Evolutionary conservation across 768 basidiomycete species (phyloP).

Genomic region (Mycena maculata): DNA sequence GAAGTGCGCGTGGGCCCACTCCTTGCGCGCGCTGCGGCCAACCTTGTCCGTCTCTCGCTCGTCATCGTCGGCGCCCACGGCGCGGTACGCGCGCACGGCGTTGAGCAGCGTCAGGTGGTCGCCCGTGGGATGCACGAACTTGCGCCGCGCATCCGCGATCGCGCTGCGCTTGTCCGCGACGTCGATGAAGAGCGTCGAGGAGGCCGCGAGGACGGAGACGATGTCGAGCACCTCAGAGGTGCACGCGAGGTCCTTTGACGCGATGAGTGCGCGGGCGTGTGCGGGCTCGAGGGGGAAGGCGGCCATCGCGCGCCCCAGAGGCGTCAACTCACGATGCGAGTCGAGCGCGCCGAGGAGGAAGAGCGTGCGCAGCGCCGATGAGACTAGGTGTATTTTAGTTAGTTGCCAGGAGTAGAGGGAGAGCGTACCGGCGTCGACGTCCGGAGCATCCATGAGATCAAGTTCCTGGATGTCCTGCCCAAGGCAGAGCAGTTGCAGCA

Average conservation of each 20-base stretch:
- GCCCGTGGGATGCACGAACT: conserved; percentile 86
- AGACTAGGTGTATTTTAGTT: conserved; percentile 52
- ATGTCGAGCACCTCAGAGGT: conserved; percentile 85
- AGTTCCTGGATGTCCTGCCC: conserved; percentile 84
- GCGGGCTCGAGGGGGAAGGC: conserved; percentile 92
- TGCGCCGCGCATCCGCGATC: conserved; percentile 74
- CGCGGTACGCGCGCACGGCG: conserved; percentile 83
- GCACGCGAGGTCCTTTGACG: conserved; percentile 79
- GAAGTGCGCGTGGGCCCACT: conserved; percentile 89
- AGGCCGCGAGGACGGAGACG: conserved; percentile 83
- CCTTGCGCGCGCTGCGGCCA: conserved; percentile 51
- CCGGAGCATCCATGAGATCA: conserved; percentile 91
- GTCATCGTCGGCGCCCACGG: conserved; percentile 61
- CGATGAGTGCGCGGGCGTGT: conserved; percentile 81
- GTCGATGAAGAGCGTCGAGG: conserved; percentile 86
- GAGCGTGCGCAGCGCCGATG: conserved; percentile 75
- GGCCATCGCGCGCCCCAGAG: conserved; percentile 86
- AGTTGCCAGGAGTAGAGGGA: not conserved
- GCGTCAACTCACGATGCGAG: conserved; percentile 71
- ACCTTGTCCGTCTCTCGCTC: conserved; percentile 17
- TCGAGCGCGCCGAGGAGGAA: conserved; percentile 86
- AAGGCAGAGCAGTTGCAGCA: conserved; percentile 88
- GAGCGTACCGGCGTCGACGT: conserved; percentile 73
- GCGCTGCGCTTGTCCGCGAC: conserved; percentile 78
- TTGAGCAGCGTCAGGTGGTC: conserved; percentile 94